These are phyloP conservation scores for Knoxdaviesia capensis DNA, from an alignment of 2,329 filamentous ascomycete genomes.

Conservation along the genomic window DNA sequence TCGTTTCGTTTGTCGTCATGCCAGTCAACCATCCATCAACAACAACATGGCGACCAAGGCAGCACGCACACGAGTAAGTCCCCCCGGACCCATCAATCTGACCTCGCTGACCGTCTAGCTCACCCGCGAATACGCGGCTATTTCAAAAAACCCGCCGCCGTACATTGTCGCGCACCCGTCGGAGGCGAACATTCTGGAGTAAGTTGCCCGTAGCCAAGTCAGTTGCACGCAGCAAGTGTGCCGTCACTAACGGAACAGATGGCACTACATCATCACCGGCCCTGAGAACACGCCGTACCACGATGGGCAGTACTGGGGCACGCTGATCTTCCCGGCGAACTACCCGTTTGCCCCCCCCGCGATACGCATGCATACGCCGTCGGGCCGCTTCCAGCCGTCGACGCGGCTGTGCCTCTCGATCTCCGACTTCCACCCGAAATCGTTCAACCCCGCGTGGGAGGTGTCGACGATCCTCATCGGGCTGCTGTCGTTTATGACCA, in stretches of 20 bases:
- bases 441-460: slow-evolving; percentile 96
- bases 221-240: not conserved
- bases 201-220: slow-evolving; percentile 11
- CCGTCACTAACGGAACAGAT: slow-evolving; percentile 26
- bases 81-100: not conserved
- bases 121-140: slow-evolving; percentile 42
- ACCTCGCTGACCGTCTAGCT: slow-evolving; percentile 17
- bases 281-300: slow-evolving; percentile 89
- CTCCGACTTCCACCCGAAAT: slow-evolving; percentile 92
- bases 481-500: slow-evolving; percentile 92
- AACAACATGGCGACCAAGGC: slow-evolving; percentile 39
- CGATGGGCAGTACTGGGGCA: slow-evolving; percentile 95
- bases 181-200: slow-evolving; percentile 82
- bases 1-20: no score
- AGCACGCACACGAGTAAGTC: slow-evolving; percentile 47
- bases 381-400: slow-evolving; percentile 83
- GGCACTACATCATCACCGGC: slow-evolving; percentile 91
- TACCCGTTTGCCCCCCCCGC: slow-evolving; percentile 95
- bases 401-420: slow-evolving; percentile 88
- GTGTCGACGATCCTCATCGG: slow-evolving; percentile 92
- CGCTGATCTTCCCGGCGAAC: slow-evolving; percentile 82
- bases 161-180: slow-evolving; percentile 81
- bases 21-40: not conserved
- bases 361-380: slow-evolving; percentile 97
- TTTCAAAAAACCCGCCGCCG: slow-evolving; percentile 58